Base-by-base conservation (phyloP, 2,329 filamentous ascomycete species). In the Colletotrichum acutatum region DNA sequence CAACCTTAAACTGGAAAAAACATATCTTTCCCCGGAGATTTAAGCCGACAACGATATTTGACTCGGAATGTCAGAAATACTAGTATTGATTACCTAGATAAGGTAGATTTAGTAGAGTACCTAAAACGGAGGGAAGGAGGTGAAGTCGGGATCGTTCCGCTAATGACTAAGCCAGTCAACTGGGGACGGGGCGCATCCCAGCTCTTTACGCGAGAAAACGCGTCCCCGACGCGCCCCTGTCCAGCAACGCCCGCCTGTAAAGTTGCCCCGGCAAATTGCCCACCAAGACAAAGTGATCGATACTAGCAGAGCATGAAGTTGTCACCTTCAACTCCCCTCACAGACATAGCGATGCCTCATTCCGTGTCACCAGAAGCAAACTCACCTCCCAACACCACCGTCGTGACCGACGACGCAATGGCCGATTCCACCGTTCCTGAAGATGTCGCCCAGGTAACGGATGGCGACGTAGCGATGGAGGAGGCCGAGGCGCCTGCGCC, bases 401-500 rank as follows among this genome's bases (percentile, higher is more conserved):
- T 76, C 32, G 76, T 78, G 68, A 78, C 79, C 67, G 79, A 83
- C 73, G 78, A 83, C 73, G 80, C 78, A 19, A 83, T 83, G 80
- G 79, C 80, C 11, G 80, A 83, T 22, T 71, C 77, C 7, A 32
- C 66, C 12, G 75, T 78, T 61, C 74, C 76, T 30, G 77, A 75
- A 60, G 80, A 77, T 74, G 79, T 79, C 34, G 76, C 74, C 73
- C 80, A 81, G 71, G 73, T 74, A 30, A 73, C 75, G 34, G 81
- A 81, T 49, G 80, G 75, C 65, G 84, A 87, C 66, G 80, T 86
- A 67, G 80, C 83, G 52, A 87, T 86, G 85, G 79, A 77, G 26
- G 83, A 83, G 59, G 74, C 78, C 28, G 76, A 80, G 49, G 77
- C 78, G 30, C 74, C 79, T 49, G 71, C 78, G 14, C 26, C 66